Base-by-base conservation (phyloP, 2,329 filamentous ascomycete species). In the Diaporthe sp. region DNA sequence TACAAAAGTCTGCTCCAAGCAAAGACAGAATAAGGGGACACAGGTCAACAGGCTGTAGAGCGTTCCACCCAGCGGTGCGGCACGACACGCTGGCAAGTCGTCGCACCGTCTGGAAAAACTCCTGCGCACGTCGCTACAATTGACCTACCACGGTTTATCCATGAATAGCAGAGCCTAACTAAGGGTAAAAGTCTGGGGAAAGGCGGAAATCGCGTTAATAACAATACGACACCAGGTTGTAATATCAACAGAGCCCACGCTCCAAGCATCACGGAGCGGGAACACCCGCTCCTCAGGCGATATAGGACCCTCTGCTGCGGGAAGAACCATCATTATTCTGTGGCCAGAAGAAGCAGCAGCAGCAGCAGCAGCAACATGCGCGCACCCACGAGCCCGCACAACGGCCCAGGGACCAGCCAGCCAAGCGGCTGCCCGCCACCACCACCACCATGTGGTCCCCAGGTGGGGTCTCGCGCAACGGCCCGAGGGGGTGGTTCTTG, bases 391-490 rank as follows among this genome's bases (percentile, higher is more conserved):
- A 60, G 57, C 19, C 8, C 22, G n/a, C 38, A 22, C n/a, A 19
- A 15, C 33, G 38, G 10, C n/a, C 58, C 13, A 2, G 58, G 58
- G 58, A 30, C 58, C 58, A 28, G 33, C 55, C 13, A 22, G n/a
- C 50, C 40, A 13, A 17, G 15, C 15, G 52, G 13, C 52, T 9
- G n/a, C 25, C 25, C 52, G 57, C 57, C 55, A 2, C 28, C 35
- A 55, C 52, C 52, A 30, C 25, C 30, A 40, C 52, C 52, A 55
- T 55, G 52, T 38, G 55, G 57, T 22, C 15, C 4, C 10, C 35
- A 61, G 25, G 58, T 61, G 58, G 58, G 58, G 58, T 61, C 35
- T 42, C 58, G 38, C 58, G 58, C 58, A 42, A 61, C 58, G 58
- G 58, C 22, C 58, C 58, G 58, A 61, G 35, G 15, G 13, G 35